phyloP scores from a whole-genome alignment of 2,329 filamentous ascomycete species.

The Metarhizium rileyi region DNA sequence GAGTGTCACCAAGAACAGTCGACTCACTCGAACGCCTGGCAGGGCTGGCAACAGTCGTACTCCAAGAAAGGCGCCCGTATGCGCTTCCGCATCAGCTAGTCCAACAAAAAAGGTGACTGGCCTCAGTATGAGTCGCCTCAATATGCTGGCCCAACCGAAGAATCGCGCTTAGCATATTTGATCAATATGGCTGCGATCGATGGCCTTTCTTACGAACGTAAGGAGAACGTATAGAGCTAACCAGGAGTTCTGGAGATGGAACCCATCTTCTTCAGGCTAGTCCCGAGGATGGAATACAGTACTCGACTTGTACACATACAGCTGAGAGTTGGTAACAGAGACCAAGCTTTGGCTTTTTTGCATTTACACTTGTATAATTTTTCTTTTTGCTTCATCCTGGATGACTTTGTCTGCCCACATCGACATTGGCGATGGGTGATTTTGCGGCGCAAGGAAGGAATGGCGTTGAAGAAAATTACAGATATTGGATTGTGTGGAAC shows the following conservation, averaged over 20 bases:
- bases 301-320: constrained; percentile 3
- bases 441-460: constrained; percentile 6
- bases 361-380: background rate
- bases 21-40: constrained; percentile 16
- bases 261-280: background rate
- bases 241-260: background rate
- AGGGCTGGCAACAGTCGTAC: constrained; percentile 12
- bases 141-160: constrained; percentile 53
- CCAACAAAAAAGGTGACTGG: constrained; percentile 42
- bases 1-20: constrained; percentile 25
- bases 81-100: constrained; percentile 23
- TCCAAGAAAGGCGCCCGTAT: constrained; percentile 10
- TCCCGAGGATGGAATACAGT: background rate
- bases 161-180: constrained; percentile 31
- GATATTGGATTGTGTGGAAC: background rate
- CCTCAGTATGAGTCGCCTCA: constrained; percentile 48
- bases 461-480: background rate
- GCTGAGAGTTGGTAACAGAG: background rate
- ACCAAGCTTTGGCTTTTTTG: background rate
- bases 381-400: background rate
- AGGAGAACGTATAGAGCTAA: background rate
- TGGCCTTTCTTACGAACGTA: background rate
- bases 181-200: background rate
- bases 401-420: background rate
- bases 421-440: constrained; percentile 8